Evolutionary conservation across 2,329 filamentous ascomycete species (phyloP), one percentile per base, ranked within the genome.

Genomic region (Pezicula neosporulosa): DNA sequence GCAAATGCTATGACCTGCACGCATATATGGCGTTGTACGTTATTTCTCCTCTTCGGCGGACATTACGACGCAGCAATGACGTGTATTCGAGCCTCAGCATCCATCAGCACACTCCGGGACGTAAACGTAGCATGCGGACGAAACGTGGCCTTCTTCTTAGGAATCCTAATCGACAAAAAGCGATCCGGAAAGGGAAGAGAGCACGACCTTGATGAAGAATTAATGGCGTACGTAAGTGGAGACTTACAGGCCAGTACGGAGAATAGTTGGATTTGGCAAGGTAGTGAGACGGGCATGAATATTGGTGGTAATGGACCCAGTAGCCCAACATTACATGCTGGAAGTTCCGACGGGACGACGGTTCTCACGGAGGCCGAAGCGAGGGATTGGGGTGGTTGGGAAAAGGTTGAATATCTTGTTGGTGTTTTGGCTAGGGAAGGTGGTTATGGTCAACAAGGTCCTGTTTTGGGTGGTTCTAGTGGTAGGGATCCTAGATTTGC

Each of bases 1-100:
- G 61, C 90, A 3, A 90, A 87, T 1, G 83, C 87, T 4, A 81
- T 93, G 59, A 76, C 95, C 8, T 88, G 90, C 51, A 84, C 83
- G 13, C 94, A 97, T 66, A 77, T 96, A 42, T 97, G 95, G 82
- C 87, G 93, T 19, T 95, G 88, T 63, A 80, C 88, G 2, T 77
- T 97, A 1, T 84, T 97, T 51, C 75, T 97, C 4, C 80, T 93
- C 19, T 82, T 95, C 47, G 81, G 82, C 1, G 85, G 85, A 39
- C 85, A 90, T 47, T 88, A 86, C 63, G 81, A 86, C 4, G 78
- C 85, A 2, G 92, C 93, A 0, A 70, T 86, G 10, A 81, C 82
- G 2, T 90, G 92, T 59, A 77, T 93, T 10, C 82, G 88, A 49
- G 84, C 87, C 1, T 81, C 87, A 10, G 79, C 83, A 1, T 80